Evolutionary conservation across 305 asterid genomes (phyloP).

Genomic region (Stenogyne calaminthoides): DNA sequence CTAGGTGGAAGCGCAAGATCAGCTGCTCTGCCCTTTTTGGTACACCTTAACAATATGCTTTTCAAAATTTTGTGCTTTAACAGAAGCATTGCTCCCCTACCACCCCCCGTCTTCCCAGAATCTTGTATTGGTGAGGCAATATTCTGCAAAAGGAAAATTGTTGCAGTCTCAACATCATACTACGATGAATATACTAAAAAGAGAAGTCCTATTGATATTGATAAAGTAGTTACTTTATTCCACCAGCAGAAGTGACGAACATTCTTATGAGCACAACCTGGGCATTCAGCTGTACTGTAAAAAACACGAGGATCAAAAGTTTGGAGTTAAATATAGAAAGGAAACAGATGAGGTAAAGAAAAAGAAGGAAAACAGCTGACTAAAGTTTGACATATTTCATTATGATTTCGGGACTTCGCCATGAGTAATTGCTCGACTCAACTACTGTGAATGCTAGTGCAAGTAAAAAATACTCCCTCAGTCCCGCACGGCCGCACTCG

Average conservation of each 20-base stretch:
- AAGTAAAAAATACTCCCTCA: neutral
- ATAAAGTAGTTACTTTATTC: slow-evolving; percentile 70
- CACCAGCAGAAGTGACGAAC: slow-evolving; percentile 94
- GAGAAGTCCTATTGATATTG: slow-evolving; percentile 2
- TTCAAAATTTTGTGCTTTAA: slow-evolving; percentile 75
- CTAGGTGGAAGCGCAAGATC: slow-evolving; percentile 93
- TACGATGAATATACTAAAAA: slow-evolving; percentile 7
- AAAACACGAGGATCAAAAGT: slow-evolving; percentile 24
- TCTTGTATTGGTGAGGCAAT: slow-evolving; percentile 77
- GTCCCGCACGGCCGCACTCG: too few relatives aligned
- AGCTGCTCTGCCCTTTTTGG: slow-evolving; percentile 93
- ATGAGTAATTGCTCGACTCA: neutral
- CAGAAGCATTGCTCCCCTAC: slow-evolving; percentile 79
- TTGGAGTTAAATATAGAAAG: neutral
- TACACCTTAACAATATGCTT: slow-evolving; percentile 78
- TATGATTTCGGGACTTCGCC: neutral
- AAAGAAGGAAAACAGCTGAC: slow-evolving; percentile 12
- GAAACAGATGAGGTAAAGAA: slow-evolving; percentile 17
- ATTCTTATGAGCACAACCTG: slow-evolving; percentile 71
- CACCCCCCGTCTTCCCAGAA: slow-evolving; percentile 47
- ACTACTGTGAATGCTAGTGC: slow-evolving; percentile 14
- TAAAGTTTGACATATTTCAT: slow-evolving; percentile 11
- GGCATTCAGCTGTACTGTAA: slow-evolving; percentile 65
- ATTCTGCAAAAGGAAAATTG: slow-evolving; percentile 48
- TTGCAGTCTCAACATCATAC: slow-evolving; percentile 19